Base-by-base conservation (phyloP, 1,284 basidiomycete genomes). In the Coniferiporia sulphurascens region DNA sequence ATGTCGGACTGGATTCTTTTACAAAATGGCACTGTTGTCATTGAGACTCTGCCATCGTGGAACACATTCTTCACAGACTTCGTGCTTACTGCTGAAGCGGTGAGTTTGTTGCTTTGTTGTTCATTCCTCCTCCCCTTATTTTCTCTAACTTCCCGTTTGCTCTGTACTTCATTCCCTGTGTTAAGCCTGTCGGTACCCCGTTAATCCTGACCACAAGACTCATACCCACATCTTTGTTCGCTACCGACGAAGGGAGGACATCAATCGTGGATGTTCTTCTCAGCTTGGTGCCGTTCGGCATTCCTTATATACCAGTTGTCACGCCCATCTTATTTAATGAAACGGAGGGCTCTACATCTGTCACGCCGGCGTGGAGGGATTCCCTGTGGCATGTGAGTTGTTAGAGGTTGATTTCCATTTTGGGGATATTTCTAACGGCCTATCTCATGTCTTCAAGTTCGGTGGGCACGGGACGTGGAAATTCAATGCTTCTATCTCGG, bases 311-410 rank as follows among this genome's bases (percentile, higher is more conserved):
- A 54, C 63, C 71, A 32, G 66, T 67, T 15, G 71, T 65, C 4
- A 75, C 78, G 0, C 77, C 77, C 0, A 73, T 76, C 49, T 65
- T 79, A 17, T 78, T 76, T 63, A 73, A 79, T 48, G 70, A 74
- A 34, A 72, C 77, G 1, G 64, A 69, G 35, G 73, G 70, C 10
- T 59, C 71, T 56, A 81, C 80, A 9, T 78, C 76, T 59, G 74
- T 79, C 12, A 80, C 78, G 0, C 75, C 77, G 1, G 75, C 74
- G 4, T 81, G 78, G 79, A 69, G 77, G 41, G 68, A 74, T 9
- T 71, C 76, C 48, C 60, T 78, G 2, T 84, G 79, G 71, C 79
- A 83, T 65, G 74, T 81, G 54, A 71, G 77, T 53, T 62, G 10
- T n/a, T 21, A 27, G 32, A 32, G 27, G 5, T 27, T 5, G 27